phyloP scores from a whole-genome alignment of 1,284 basidiomycete species.

The Vanrija humicola region DNA sequence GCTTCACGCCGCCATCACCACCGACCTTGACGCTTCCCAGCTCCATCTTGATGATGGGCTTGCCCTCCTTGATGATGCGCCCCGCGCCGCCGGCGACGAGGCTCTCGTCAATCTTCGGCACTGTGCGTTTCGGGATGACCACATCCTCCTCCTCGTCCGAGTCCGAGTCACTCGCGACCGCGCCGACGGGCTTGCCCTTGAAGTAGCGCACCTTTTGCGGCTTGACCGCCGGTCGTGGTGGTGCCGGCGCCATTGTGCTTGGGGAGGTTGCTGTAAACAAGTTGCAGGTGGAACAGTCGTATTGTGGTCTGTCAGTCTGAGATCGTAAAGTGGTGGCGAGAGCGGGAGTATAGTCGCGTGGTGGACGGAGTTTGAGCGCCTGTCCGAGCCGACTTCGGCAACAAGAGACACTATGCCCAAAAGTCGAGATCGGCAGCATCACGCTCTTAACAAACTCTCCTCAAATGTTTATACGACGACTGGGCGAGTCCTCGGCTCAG shows the following conservation, averaged over 20 bases:
- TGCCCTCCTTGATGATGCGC: slow-evolving; percentile 27
- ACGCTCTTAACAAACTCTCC: no score
- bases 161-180: slow-evolving; percentile 24
- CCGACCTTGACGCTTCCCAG: slow-evolving; percentile 41
- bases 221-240: slow-evolving; percentile 2
- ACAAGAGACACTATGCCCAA: no score
- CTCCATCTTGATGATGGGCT: slow-evolving; percentile 30
- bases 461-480: no score
- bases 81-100: slow-evolving; percentile 48
- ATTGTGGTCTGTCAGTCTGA: neutral
- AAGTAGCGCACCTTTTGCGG: slow-evolving; percentile 39
- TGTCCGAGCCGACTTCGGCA: no score
- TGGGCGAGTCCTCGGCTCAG: no score
- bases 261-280: neutral
- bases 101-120: slow-evolving; percentile 14
- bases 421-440: no score
- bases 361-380: neutral
- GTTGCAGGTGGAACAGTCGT: neutral
- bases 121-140: slow-evolving; percentile 5
- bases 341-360: neutral
- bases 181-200: slow-evolving; percentile 43
- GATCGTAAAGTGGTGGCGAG: neutral
- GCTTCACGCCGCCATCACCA: slow-evolving; percentile 28
- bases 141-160: slow-evolving; percentile 24
- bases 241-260: neutral